Evolutionary conservation across 192 early-diverging fungal species (phyloP), one percentile per base, ranked within the genome.

Genomic region (Umbelopsis vinacea): DNA sequence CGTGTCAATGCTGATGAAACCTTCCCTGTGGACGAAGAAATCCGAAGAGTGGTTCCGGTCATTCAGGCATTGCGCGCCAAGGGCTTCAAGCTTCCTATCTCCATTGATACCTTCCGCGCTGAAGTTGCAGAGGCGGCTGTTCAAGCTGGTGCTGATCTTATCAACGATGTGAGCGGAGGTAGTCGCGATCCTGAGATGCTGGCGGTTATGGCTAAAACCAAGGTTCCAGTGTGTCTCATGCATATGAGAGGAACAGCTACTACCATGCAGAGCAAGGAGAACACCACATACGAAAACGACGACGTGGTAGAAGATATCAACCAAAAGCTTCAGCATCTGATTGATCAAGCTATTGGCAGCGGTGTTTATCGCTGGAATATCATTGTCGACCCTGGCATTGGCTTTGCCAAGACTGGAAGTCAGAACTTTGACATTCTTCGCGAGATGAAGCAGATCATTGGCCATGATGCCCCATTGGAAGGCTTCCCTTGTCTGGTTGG

Each of bases 131-230:
- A 86, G 17, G 89, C 87, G 17, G 94, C 97, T n/a, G 78, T 99
- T 9, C 85, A 87, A 45, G 95, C 94, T 8, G 97, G 97, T 14
- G 96, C 96, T 0, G 90, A 94, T 77, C 83, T 98, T 45, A 88
- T 99, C 79, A 99, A 99, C 77, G 97, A 99, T 76, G 92, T 99
- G 17, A 92, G 90, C 7, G 97, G 95, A n/a, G 97, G 95, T 15
- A 71, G 69, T 47, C 81, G 86, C 26, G 97, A 99, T 69, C 79
- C 90, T 0, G 75, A 81, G 5, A 98, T 99, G 94, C 81, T 93
- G 38, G 69, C 85, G 10, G 86, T 93, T 22, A 89, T 94, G 79
- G 94, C 95, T 7, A 83, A 91, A 70, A 79, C 80, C 70, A 85
- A 90, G 55, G 91, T 92, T 11, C 97, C 97, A 19, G 88, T 95